A percentile compares a stretch with the other conserved stretches of the same genome.
phyloP scores from a whole-genome alignment of 495 filamentous ascomycete genomes.

The Podospora pseudoanserina region DNA sequence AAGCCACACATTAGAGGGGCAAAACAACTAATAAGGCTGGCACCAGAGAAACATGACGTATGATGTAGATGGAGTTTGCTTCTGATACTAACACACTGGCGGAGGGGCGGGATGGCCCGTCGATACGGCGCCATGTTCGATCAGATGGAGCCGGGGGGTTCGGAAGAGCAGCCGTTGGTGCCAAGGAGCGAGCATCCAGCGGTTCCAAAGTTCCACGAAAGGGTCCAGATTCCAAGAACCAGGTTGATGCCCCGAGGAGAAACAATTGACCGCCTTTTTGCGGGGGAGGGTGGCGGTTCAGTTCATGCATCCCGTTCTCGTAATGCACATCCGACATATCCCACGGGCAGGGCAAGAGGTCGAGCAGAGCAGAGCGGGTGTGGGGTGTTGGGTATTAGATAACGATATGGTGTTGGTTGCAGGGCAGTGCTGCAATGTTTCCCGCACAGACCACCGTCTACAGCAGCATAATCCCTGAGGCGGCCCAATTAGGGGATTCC shows the following conservation, averaged over 20 bases:
- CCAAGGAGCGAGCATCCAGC: not conserved
- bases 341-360: too few species aligned
- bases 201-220: too few species aligned
- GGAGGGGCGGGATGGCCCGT: not conserved
- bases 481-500: conserved; percentile 1
- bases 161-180: not conserved
- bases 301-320: not conserved
- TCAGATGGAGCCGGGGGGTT: not conserved
- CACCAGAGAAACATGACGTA: not conserved
- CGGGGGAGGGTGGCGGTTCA: too few species aligned
- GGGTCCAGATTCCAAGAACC: too few species aligned
- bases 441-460: not conserved
- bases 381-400: not conserved
- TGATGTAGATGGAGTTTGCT: not conserved
- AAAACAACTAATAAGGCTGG: too few species aligned
- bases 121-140: not conserved
- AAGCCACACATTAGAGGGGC: too few species aligned
- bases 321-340: not conserved
- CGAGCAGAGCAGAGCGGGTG: too few species aligned
- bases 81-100: not conserved
- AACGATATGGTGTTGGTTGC: not conserved
- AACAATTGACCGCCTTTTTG: not conserved
- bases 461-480: not conserved
- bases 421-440: not conserved
- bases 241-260: too few species aligned